A percentile compares a stretch with the other conserved stretches of the same genome.
Evolutionary conservation across 345 rosid genomes (phyloP).

Genomic region (Populus pruinosa): DNA sequence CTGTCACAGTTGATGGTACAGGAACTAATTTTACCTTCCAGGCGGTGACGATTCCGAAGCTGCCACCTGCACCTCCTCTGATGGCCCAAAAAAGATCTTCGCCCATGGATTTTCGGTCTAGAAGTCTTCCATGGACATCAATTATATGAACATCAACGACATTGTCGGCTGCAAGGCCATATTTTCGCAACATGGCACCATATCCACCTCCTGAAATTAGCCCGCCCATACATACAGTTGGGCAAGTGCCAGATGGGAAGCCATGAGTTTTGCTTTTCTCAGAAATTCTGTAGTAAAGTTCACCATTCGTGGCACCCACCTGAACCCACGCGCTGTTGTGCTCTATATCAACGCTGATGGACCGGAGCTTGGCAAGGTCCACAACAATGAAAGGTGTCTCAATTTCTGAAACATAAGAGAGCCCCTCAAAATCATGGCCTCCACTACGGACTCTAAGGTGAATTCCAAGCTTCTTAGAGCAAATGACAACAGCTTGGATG

Average conservation of each 20-base stretch:
- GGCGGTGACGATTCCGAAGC: constrained; percentile 55
- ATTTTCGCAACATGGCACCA: neutral
- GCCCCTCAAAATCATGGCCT: neutral
- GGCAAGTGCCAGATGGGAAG: constrained; percentile 61
- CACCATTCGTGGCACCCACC: too few relatives aligned
- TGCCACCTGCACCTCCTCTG: constrained; percentile 12
- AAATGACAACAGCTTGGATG: too few relatives aligned
- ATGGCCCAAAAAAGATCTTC: too few relatives aligned
- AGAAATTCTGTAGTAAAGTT: too few relatives aligned
- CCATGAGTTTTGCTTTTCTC: constrained; percentile 30
- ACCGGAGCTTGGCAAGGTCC: constrained; percentile 49
- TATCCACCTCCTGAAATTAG: constrained; percentile 22
- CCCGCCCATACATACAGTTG: constrained; percentile 40
- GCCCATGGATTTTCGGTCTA: constrained; percentile 52
- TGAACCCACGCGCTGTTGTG: too few relatives aligned
- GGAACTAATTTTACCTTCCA: constrained; percentile 70
- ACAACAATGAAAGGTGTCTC: constrained; percentile 49
- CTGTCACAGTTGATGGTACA: constrained; percentile 59
- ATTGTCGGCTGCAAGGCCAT: constrained; percentile 75
- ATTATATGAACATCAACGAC: constrained; percentile 63
- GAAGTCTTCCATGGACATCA: constrained; percentile 19
- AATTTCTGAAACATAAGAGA: neutral
- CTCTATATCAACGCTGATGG: too few relatives aligned
- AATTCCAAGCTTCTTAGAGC: too few relatives aligned
- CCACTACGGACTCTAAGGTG: too few relatives aligned